A percentile compares a stretch with the other conserved stretches of the same genome.
phyloP scores from a whole-genome alignment of 2,329 filamentous ascomycete genomes.

The Aspergillus sp. region DNA sequence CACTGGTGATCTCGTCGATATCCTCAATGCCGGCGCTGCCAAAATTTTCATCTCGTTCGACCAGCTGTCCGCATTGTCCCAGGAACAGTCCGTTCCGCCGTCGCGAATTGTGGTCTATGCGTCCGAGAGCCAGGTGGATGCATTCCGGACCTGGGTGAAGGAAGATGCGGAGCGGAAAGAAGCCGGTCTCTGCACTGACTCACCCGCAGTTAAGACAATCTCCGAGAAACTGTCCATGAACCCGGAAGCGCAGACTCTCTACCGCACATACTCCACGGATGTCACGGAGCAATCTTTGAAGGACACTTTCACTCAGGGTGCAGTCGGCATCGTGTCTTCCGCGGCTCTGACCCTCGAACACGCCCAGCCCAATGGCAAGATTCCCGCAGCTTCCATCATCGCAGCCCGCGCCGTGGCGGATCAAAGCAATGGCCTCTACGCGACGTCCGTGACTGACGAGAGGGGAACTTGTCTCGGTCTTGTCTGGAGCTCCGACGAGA shows the following conservation, averaged over 20 bases:
- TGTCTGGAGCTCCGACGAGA: slow-evolving; percentile 92
- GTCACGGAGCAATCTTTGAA: slow-evolving; percentile 49
- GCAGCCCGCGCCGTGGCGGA: slow-evolving; percentile 76
- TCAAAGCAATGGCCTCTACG: slow-evolving; percentile 75
- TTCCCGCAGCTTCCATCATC: slow-evolving; percentile 70
- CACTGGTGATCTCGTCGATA: slow-evolving; percentile 69
- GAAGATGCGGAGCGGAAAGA: slow-evolving; percentile 35
- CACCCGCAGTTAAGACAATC: slow-evolving; percentile 37
- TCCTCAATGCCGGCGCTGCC: slow-evolving; percentile 80
- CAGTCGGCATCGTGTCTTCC: slow-evolving; percentile 73
- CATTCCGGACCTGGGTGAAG: slow-evolving; percentile 40
- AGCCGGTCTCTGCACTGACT: slow-evolving; percentile 32
- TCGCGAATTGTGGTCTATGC: slow-evolving; percentile 58
- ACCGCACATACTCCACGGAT: slow-evolving; percentile 34
- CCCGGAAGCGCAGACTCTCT: slow-evolving; percentile 40
- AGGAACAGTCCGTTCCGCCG: slow-evolving; percentile 51
- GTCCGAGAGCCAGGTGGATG: slow-evolving; percentile 35
- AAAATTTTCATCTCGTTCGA: slow-evolving; percentile 77
- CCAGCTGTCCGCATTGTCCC: slow-evolving; percentile 59
- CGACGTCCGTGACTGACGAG: slow-evolving; percentile 90
- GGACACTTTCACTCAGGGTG: slow-evolving; percentile 47
- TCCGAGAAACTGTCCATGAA: slow-evolving; percentile 37
- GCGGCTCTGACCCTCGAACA: slow-evolving; percentile 66
- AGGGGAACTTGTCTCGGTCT: slow-evolving; percentile 78
- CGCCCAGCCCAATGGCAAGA: slow-evolving; percentile 54